These are phyloP conservation scores for Hypoxylon sp. DNA, from an alignment of 2,329 filamentous ascomycete genomes.

Conservation along the genomic window DNA sequence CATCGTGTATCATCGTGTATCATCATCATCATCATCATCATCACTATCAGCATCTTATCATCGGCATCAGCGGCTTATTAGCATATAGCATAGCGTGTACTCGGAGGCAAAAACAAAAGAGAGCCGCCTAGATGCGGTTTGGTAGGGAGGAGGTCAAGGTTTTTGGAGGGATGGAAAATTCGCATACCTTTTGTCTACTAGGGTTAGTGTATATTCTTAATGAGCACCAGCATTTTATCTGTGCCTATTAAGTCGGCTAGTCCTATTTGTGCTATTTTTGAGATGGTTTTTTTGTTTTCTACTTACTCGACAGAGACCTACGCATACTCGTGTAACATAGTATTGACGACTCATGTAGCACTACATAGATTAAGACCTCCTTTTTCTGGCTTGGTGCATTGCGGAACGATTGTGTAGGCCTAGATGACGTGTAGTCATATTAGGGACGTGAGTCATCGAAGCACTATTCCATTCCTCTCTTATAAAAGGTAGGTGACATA, in stretches of 20 bases:
- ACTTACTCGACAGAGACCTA: too few species aligned
- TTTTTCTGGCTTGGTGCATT: not conserved
- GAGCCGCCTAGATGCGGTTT: not conserved
- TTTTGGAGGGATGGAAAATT: constrained; percentile 17
- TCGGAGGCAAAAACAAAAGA: constrained; percentile 7
- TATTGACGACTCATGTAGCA: not conserved
- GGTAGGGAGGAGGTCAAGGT: not conserved
- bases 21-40: constrained; percentile 4
- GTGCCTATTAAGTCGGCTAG: constrained; percentile 10
- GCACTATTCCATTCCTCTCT: too few species aligned
- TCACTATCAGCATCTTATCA: constrained; percentile 6
- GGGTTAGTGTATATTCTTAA: constrained; percentile 39
- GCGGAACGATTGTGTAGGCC: not conserved
- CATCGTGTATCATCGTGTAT: constrained; percentile 11
- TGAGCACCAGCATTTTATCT: constrained; percentile 10
- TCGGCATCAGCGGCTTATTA: constrained; percentile 11
- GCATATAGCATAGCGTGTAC: constrained; percentile 25
- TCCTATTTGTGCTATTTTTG: not conserved
- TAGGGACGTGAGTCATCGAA: too few species aligned
- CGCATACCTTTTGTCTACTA: constrained; percentile 12
- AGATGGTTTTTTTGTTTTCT: not conserved
- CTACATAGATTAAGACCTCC: not conserved
- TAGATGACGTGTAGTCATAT: too few species aligned
- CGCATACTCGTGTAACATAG: not conserved
- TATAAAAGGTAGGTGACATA: too few species aligned